A percentile compares a stretch with the other conserved stretches of the same genome.
phyloP scores from a whole-genome alignment of 805 yeast species.

The Pichia membranifaciens region DNA sequence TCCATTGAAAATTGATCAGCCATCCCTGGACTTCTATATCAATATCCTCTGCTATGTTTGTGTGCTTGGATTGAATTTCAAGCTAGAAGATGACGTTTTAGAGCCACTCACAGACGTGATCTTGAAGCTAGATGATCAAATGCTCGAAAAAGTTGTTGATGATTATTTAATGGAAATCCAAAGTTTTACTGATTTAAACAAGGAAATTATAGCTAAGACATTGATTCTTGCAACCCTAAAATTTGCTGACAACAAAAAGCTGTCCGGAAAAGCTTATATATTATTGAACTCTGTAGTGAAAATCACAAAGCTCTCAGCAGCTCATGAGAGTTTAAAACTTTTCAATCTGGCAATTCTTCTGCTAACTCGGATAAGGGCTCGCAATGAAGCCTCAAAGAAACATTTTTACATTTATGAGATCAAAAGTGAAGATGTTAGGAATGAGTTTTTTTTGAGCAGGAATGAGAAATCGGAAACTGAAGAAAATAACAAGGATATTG shows the following conservation, averaged over 20 bases:
- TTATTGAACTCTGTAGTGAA: conserved; percentile 1
- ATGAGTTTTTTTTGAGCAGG: background rate
- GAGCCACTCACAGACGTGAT: conserved; percentile 9
- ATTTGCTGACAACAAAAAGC: background rate
- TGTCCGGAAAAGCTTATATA: background rate
- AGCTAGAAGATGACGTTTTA: conserved; percentile 9
- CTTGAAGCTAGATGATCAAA: conserved; percentile 3
- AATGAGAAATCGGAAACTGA: background rate
- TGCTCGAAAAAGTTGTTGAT: conserved; percentile 6
- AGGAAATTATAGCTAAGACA: conserved; percentile 2
- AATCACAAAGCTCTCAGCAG: conserved; percentile 2
- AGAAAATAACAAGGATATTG: background rate
- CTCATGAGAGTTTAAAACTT: background rate
- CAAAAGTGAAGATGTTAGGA: background rate
- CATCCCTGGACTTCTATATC: conserved; percentile 14
- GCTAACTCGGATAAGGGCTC: conserved; percentile 5
- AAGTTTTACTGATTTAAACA: conserved; percentile 3
- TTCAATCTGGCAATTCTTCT: conserved; percentile 6
- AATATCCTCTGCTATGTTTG: conserved; percentile 17
- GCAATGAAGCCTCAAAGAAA: background rate
- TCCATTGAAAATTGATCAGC: conserved; percentile 15
- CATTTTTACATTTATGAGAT: background rate
- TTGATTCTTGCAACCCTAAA: conserved; percentile 3
- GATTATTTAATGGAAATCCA: conserved; percentile 3
- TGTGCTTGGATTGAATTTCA: conserved; percentile 10